Percentiles rank a stretch among this genome's conserved stretches.
Conservation (phyloP, 257 asterid genomes). For the Solanum appendiculatum region DNA sequence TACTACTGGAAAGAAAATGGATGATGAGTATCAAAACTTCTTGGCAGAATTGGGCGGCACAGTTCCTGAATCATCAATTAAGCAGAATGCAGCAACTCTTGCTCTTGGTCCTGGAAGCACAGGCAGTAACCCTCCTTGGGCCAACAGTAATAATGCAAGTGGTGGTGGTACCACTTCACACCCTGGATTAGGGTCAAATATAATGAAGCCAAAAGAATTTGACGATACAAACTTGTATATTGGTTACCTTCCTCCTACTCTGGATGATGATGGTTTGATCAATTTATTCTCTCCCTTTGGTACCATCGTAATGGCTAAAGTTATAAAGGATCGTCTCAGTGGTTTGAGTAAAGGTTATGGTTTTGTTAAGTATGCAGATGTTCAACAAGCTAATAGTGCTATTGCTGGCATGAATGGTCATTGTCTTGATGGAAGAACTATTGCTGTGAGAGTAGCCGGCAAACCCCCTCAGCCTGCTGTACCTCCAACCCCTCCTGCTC, state of each 20-base stretch:
- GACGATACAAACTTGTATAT: slow-evolving; percentile 86
- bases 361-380: slow-evolving; percentile 84
- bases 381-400: slow-evolving; percentile 79
- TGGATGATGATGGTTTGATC: slow-evolving; percentile 84
- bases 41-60: slow-evolving; percentile 94
- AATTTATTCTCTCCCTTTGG: slow-evolving; percentile 75
- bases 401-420: slow-evolving; percentile 88
- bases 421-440: slow-evolving; percentile 87
- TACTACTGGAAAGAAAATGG: slow-evolving; percentile 97
- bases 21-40: slow-evolving; percentile 90
- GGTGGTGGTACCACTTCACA: slow-evolving; percentile 29
- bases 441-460: slow-evolving; percentile 94
- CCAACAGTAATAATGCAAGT: slow-evolving; percentile 26
- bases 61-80: slow-evolving; percentile 54
- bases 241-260: slow-evolving; percentile 83
- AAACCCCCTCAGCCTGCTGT: slow-evolving; percentile 84
- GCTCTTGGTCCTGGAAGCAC: slow-evolving; percentile 60
- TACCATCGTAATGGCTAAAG: slow-evolving; percentile 95
- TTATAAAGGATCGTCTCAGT: slow-evolving; percentile 72
- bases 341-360: slow-evolving; percentile 90
- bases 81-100: slow-evolving; percentile 40
- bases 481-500: slow-evolving; percentile 72
- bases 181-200: slow-evolving; percentile 42
- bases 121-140: slow-evolving; percentile 83
- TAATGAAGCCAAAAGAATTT: slow-evolving; percentile 70